Base-by-base conservation (phyloP, 345 rosid genomes). In the Brassica cretica region DNA sequence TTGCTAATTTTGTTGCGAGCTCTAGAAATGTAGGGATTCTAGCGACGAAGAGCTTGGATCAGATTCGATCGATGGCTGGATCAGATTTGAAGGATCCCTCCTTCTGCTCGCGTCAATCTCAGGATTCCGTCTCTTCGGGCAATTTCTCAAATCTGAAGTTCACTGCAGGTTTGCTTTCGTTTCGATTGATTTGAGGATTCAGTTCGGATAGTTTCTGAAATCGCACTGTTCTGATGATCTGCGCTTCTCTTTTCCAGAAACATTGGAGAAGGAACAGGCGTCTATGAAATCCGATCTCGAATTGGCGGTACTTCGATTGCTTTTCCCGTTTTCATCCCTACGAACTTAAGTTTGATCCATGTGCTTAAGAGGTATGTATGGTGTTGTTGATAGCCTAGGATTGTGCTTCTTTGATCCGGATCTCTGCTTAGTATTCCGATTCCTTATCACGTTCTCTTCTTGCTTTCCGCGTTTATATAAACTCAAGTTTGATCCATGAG, bases 231-330 rank as follows among this genome's bases (percentile, higher is more conserved):
- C 33, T 74, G 67, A 72, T 81, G 81, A 78, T 53, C 76, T 82
- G 37, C 5, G 6, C 33, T 33, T 64, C 65, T 81, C 73, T 73
- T 70, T 75, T 74, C 51, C 83, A 94, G 98, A 91, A 78, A 92
- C 90, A 76, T 65, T 92, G 87, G 89, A 91, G 79, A 91, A 93
- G 74, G 99, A 92, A 73, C 99, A 95, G 73, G 96, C 96, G 39
- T 83, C 99, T 3, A 89, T 88, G 82, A 92, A 87, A 81, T 84
- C 89, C 2, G 96, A 92, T 74, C 91, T 94, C 49, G 99, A 92
- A 71, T 67, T 93, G 89, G 95, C 96, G 91, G 97, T 94, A 88
- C 35, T 74, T 74, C 14, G 58, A 24, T 9, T 71, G 60, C 27
- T 39, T 65, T 14, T 71, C 21, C 8, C 27, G 77, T 58, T 80